phyloP scores from a whole-genome alignment of 2,329 filamentous ascomycete genomes.

The Pseudocercospora ulei region DNA sequence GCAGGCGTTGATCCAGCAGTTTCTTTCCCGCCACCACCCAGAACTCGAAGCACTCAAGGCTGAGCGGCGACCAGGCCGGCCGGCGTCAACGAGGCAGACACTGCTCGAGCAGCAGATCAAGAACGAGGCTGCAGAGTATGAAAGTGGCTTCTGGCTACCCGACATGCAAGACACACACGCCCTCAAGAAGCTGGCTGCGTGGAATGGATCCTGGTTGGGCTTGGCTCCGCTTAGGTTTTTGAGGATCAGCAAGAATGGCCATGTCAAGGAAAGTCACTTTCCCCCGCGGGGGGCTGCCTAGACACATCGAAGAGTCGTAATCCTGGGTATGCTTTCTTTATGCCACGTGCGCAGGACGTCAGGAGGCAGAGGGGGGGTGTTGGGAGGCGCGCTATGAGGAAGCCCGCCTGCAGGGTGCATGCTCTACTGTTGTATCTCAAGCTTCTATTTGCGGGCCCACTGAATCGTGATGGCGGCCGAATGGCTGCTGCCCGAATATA shows the following conservation, averaged over 20 bases:
- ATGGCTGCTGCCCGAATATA: conserved; percentile 35
- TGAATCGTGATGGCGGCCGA: conserved; percentile 32
- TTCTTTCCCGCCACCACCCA: conserved; percentile 56
- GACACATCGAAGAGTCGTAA: no score
- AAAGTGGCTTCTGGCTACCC: conserved; percentile 76
- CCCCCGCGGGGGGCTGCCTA: conserved; percentile 51
- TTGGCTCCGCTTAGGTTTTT: conserved; percentile 68
- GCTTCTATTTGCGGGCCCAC: conserved; percentile 33
- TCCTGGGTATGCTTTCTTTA: no score
- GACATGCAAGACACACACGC: conserved; percentile 62
- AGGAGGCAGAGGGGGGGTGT: no score
- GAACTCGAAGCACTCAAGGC: conserved; percentile 58
- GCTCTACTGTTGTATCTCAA: background rate
- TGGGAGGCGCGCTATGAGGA: no score
- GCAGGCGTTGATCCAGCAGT: conserved; percentile 43
- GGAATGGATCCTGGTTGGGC: conserved; percentile 77
- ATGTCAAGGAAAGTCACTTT: conserved; percentile 60
- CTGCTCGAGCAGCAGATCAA: conserved; percentile 62
- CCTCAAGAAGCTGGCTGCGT: conserved; percentile 55
- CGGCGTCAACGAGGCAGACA: conserved; percentile 67
- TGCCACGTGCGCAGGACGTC: no score
- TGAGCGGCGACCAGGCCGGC: conserved; percentile 65
- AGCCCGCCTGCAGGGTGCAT: no score
- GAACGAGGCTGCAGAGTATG: conserved; percentile 66
- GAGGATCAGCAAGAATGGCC: conserved; percentile 58